These are phyloP conservation scores for Auricularia sp. DNA, from an alignment of 768 basidiomycete genomes.

Conservation along the genomic window DNA sequence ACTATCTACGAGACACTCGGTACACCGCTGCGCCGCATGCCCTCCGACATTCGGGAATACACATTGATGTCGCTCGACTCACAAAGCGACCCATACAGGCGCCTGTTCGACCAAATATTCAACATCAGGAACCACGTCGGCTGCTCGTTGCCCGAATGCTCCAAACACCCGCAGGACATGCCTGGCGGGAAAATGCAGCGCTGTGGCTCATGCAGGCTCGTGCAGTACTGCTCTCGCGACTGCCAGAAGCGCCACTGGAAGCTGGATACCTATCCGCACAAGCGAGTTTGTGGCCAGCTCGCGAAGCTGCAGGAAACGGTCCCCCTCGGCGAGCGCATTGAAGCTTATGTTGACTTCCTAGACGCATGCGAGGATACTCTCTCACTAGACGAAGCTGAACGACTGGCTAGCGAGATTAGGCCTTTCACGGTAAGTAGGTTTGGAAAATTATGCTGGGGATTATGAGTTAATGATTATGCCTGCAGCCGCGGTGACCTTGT, in stretches of 20 bases:
- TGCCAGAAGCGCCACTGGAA: constrained; percentile 27
- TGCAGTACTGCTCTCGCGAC: constrained; percentile 20
- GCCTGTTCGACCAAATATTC: not conserved
- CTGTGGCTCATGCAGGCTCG: constrained; percentile 29
- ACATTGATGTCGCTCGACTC: not conserved
- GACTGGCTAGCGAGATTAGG: no score
- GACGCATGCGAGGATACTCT: no score
- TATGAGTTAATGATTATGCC: no score
- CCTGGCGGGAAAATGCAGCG: constrained; percentile 25
- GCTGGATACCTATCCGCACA: constrained; percentile 11
- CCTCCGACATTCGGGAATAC: not conserved
- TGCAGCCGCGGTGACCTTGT: no score
- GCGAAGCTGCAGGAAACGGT: not conserved
- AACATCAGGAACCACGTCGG: not conserved
- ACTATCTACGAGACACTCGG: no score
- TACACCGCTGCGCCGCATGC: not conserved
- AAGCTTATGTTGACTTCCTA: no score
- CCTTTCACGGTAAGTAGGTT: no score
- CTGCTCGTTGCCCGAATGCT: not conserved
- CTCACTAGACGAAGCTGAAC: no score
- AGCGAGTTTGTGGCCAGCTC: not conserved
- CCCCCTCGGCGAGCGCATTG: no score
- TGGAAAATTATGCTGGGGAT: no score
- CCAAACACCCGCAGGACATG: not conserved
- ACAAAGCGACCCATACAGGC: not conserved